phyloP scores from a whole-genome alignment of 495 filamentous ascomycete species.

The Corynascus novoguineensis region DNA sequence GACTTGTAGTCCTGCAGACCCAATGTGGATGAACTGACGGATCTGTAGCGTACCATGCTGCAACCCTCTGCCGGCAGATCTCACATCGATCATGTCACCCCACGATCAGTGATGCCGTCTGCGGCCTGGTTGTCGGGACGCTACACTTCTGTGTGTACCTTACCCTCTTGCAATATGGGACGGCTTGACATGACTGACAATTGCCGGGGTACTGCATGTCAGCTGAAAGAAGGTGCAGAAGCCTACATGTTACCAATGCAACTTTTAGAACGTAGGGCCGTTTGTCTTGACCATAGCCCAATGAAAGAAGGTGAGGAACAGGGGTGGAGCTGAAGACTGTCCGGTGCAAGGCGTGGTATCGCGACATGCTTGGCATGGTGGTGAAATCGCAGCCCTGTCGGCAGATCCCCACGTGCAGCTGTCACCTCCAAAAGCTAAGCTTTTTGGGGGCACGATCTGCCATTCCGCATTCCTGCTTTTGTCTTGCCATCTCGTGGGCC shows the following conservation, averaged over 20 bases:
- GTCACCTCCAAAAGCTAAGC: neutral
- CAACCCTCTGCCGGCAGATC: neutral
- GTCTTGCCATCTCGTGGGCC: neutral
- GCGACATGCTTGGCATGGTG: conserved; percentile 9
- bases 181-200: neutral
- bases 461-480: neutral
- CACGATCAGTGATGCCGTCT: neutral
- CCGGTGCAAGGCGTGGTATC: neutral
- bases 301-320: neutral
- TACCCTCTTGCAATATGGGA: too few relatives aligned
- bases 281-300: neutral
- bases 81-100: neutral
- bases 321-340: neutral
- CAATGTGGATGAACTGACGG: neutral
- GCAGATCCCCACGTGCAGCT: neutral
- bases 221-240: neutral
- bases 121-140: neutral
- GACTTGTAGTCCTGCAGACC: too few relatives aligned
- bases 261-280: neutral
- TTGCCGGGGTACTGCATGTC: conserved; percentile 1
- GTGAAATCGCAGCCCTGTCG: neutral
- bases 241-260: neutral
- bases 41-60: neutral
- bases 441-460: neutral
- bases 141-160: too few relatives aligned